Percentiles rank a stretch among this genome's conserved stretches.
Evolutionary conservation across 1,284 basidiomycete genomes (phyloP).

Genomic region (Sphagnurus paluster): DNA sequence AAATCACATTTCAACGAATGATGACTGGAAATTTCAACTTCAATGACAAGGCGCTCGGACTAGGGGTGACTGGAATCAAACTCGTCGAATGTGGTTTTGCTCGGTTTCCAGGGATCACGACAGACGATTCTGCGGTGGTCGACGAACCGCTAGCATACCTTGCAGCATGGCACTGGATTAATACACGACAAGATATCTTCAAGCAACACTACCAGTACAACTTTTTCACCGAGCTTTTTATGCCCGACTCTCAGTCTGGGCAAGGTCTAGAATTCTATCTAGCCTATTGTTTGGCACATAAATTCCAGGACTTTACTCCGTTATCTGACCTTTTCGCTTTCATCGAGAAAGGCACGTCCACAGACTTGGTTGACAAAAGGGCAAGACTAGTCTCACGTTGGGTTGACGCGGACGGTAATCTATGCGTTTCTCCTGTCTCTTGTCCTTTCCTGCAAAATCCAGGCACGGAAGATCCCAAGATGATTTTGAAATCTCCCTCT

Average conservation of each 20-base stretch:
- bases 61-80: not conserved
- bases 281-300: not conserved
- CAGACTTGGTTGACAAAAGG: not conserved
- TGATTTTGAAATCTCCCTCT: not conserved
- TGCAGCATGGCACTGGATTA: not conserved
- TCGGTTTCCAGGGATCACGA: not conserved
- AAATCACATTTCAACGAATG: not conserved
- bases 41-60: not conserved
- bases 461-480: not conserved
- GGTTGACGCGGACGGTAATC: not conserved
- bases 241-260: not conserved
- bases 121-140: not conserved
- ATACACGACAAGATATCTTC: not conserved
- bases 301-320: not conserved
- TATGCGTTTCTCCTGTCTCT: not conserved
- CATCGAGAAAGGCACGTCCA: not conserved
- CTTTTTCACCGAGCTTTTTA: not conserved
- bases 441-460: not conserved
- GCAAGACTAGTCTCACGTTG: not conserved
- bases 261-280: not conserved
- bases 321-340: not conserved
- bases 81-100: not conserved
- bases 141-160: not conserved
- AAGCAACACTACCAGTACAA: not conserved
- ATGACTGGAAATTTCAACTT: not conserved